These are phyloP conservation scores for Silene uniflora DNA, from an alignment of 148 eudicot genomes.

Conservation along the genomic window DNA sequence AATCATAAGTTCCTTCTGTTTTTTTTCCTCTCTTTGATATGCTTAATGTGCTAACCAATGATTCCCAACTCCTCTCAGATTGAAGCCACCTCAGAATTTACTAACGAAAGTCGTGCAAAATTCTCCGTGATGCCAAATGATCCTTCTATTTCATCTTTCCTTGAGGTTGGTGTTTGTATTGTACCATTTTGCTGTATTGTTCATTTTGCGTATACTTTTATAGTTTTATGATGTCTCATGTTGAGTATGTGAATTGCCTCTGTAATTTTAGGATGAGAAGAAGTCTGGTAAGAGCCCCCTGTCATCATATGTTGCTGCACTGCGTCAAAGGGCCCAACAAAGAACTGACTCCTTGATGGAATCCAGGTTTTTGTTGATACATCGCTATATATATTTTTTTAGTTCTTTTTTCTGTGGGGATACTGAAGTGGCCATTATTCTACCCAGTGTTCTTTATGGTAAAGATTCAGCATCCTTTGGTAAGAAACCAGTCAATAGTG, in stretches of 20 bases:
- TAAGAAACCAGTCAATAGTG: slow-evolving; percentile 39
- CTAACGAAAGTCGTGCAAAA: slow-evolving; percentile 60
- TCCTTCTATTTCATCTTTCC: slow-evolving; percentile 63
- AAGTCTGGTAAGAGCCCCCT: slow-evolving; percentile 64
- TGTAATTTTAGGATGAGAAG: slow-evolving; percentile 60
- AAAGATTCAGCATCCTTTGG: slow-evolving; percentile 47
- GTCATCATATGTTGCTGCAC: slow-evolving; percentile 50
- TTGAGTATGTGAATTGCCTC: background rate
- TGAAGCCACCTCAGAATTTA: slow-evolving; percentile 73
- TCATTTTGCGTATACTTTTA: background rate
- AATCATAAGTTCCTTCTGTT: background rate
- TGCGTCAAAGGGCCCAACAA: slow-evolving; percentile 70
- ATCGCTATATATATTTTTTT: background rate
- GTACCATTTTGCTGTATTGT: background rate
- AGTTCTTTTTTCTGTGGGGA: slow-evolving; percentile 2
- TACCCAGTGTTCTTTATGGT: slow-evolving; percentile 75
- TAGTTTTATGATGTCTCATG: background rate
- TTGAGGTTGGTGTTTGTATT: slow-evolving; percentile 50
- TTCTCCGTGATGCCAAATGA: slow-evolving; percentile 77
- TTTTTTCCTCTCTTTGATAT: background rate
- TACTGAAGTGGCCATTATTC: slow-evolving; percentile 14
- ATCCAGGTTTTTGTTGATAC: slow-evolving; percentile 56
- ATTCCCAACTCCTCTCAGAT: slow-evolving; percentile 39
- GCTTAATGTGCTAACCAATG: slow-evolving; percentile 15
- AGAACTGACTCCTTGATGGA: slow-evolving; percentile 52